Percentiles rank a stretch among this genome's conserved stretches.
These are phyloP conservation scores for Alternaria ventricosa DNA, from an alignment of 2,329 filamentous ascomycete genomes.

Conservation along the genomic window DNA sequence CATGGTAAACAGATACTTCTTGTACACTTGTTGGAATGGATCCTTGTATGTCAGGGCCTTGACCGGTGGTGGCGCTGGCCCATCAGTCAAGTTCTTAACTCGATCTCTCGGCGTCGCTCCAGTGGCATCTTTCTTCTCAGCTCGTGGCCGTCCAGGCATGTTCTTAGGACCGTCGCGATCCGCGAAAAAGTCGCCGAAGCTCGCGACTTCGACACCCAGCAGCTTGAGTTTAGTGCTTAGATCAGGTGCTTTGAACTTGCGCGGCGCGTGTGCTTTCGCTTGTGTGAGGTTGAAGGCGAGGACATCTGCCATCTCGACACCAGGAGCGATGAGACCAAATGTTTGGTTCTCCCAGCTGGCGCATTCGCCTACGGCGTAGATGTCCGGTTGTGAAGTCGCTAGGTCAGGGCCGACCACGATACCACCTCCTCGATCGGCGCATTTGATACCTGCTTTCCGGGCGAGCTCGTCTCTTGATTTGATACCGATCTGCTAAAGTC, in stretches of 20 bases:
- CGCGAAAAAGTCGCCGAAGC: constrained; percentile 92
- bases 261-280: constrained; percentile 72
- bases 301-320: constrained; percentile 91
- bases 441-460: constrained; percentile 70
- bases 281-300: constrained; percentile 90
- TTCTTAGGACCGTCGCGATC: constrained; percentile 81
- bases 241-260: constrained; percentile 80
- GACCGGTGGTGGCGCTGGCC: constrained; percentile 66
- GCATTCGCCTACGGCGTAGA: constrained; percentile 91
- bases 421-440: constrained; percentile 75
- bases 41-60: constrained; percentile 89
- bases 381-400: constrained; percentile 71
- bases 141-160: constrained; percentile 66
- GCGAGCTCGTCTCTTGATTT: constrained; percentile 81
- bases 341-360: constrained; percentile 88
- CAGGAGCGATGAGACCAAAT: constrained; percentile 87
- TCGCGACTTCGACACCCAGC: constrained; percentile 87
- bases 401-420: constrained; percentile 72
- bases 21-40: constrained; percentile 87
- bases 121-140: constrained; percentile 52
- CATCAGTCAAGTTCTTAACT: constrained; percentile 62
- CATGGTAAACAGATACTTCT: constrained; percentile 89
- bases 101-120: constrained; percentile 48
- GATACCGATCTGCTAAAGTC: constrained; percentile 70
- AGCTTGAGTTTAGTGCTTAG: constrained; percentile 92